Base-by-base conservation (phyloP, 1,139 yeast species). In the Yarrowia galli region DNA sequence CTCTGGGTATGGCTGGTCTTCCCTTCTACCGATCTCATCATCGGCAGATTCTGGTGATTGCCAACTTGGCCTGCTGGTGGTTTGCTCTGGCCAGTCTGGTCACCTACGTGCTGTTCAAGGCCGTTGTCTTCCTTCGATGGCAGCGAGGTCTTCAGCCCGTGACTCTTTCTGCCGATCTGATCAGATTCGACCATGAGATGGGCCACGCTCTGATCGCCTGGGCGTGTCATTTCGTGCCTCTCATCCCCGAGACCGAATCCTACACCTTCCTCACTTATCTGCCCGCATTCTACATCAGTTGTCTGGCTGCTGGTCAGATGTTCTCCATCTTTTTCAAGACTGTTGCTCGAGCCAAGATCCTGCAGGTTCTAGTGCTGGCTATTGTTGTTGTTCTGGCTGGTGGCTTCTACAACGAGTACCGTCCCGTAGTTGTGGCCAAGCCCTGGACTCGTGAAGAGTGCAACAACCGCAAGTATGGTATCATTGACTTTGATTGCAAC, bases 41-140 rank as follows among this genome's bases (percentile, higher is more conserved):
- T 70, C 78, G 78, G 43, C 84, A 82, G 69, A 78, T 88, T 28
- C 85, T 84, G 72, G 81, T 85, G 53, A 73, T 87, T 43, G 91
- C 92, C 68, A 89, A 89, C 74, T 82, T 86, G 10, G 81, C 84
- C 3, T 79, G 82, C 2, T 87, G 89, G 85, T 84, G 75, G 67
- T 28, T 74, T 8, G 68, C 71, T 1, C 15, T 73, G 16, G 45
- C 63, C 12, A 68, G 72, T 16, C 25, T 74, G 7, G 61, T 42
- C 3, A 48, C 51, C 7, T 75, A 74, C 65, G 48, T 60, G 1
- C 23, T 67, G 5, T 71, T 73, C 68, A 72, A 72, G 64, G 69
- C 77, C 0, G 69, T 75, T 7, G 70, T 70, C 0, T 23, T 71
- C 12, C 45, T 72, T 2, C 61, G 71, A 12, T 68, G 73, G n/a